Evolutionary conservation across 345 rosid genomes (phyloP), one percentile per base, ranked within the genome.

Genomic region (Psidium friedrichsthalianum): DNA sequence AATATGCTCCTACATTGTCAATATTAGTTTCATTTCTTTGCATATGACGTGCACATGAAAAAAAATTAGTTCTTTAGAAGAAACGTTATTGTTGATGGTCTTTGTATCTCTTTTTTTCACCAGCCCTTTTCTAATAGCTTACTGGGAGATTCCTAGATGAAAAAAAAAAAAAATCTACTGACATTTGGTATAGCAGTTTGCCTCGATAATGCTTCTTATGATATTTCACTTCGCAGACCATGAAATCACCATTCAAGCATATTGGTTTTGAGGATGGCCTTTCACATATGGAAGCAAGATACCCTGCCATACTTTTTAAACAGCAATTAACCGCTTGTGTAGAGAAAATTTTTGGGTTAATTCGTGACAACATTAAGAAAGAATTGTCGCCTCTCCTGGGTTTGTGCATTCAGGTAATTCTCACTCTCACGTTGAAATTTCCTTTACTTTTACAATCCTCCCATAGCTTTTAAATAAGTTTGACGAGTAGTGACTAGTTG

Each of bases 241-340:
- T 94, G 84, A 97, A 94, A 88, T 95, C 98, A 82, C 97, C 98
- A 53, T 93, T 95, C 87, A 95, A 92, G 91, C 87, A 87, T 87
- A 90, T 88, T 86, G 98, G 95, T 85, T 88, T 89, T 87, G 99
- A 95, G 8, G 96, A 94, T 93, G 94, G 96, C 82, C 76, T 88
- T 84, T 89, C 96, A n/a, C 97, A 93, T 85, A 89, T 95, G 87
- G 99, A 97, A 89, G 98, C 99, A 86, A 96, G 98, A 93, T 97
- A 93, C 89, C 99, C 99, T 47, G 98, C 98, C 20, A 91, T 96
- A 83, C 89, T 97, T 74, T 97, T 97, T 85, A 97, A 97, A 88
- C 99, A 97, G 91, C 99, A 97, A 86, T 88, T 97, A 83, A 97
- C 98, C 82, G 96, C 99, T 87, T 97, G 98, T 89, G 98, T 97